Evolutionary conservation across 2,329 filamentous ascomycete genomes (phyloP).

Genomic region (Aspergillus novoparasiticus): DNA sequence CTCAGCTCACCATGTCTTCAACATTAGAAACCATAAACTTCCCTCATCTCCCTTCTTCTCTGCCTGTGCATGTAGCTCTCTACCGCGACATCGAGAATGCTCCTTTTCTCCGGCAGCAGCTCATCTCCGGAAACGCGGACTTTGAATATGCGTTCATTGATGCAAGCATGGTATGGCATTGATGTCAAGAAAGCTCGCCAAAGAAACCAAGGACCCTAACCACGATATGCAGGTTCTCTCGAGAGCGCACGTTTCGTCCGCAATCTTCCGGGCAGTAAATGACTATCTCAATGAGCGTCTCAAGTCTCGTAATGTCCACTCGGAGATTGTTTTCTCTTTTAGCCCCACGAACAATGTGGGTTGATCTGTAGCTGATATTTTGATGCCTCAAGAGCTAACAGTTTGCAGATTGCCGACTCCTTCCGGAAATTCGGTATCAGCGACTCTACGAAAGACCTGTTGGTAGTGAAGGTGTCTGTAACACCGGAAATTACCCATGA

Average conservation of each 20-base stretch:
- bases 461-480: conserved; percentile 77
- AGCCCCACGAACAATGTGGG: conserved; percentile 80
- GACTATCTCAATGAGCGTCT: conserved; percentile 63
- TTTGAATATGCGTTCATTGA: conserved; percentile 96
- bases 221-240: conserved; percentile 63
- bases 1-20: conserved; percentile 27
- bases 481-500: conserved; percentile 50
- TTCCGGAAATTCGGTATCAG: conserved; percentile 86
- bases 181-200: not conserved
- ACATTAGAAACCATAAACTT: conserved; percentile 67
- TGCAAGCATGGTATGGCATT: conserved; percentile 67
- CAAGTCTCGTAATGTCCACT: conserved; percentile 83
- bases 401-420: conserved; percentile 77
- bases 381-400: conserved; percentile 18
- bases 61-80: conserved; percentile 72
- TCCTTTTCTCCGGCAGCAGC: conserved; percentile 74
- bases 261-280: conserved; percentile 75
- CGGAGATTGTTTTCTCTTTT: conserved; percentile 80
- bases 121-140: conserved; percentile 78
- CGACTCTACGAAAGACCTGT: conserved; percentile 68
- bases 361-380: conserved; percentile 17
- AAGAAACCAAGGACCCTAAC: conserved; percentile 5
- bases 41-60: conserved; percentile 70
- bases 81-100: conserved; percentile 79
- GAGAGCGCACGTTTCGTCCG: conserved; percentile 71